Evolutionary conservation across 179 eudicot genomes (phyloP), one percentile per base, ranked within the genome.

Genomic region (Silene coronaria): DNA sequence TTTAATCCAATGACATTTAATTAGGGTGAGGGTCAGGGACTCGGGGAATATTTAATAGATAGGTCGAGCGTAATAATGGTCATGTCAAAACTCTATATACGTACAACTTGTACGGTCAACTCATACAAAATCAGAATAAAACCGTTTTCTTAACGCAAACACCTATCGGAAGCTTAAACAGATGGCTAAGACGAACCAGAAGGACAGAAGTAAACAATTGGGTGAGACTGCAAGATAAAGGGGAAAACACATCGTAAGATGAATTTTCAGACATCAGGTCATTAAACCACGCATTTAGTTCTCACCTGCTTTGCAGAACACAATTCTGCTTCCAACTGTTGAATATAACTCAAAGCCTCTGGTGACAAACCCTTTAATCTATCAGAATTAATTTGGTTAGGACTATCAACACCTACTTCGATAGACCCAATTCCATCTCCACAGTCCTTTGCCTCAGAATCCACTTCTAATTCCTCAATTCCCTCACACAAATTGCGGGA

Each of bases 261-360:
- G 23, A 46, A 62, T 8, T 16, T 21, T 12, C 16, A 11, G 51
- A 45, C 14, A 45, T 11, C 46, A 42, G 9, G 46, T 42, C 46
- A 42, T 62, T 12, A 26, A 10, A 67, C 28, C n/a, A 32, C 13
- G 34, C 45, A 63, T 6, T 21, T 26, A 62, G 22, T 61, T n/a
- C 82, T 83, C 84, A 89, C 97, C 90, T 88, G 81, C 83, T 86
- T 79, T 7, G 87, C 85, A 4, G 80, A 34, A 38, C 82, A 78
- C 34, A 91, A 79, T 77, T 93, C 93, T 17, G 82, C 77, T 82
- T 93, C 90, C 77, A 91, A 85, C 76, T 81, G 80, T 76, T 86
- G 87, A 72, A 91, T 88, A 61, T 93, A 93, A 36, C 70, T 81
- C 75, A 86, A 66, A 73, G 82, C 92, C 80, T 89, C 86, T 0